A percentile compares a stretch with the other conserved stretches of the same genome.
phyloP scores from a whole-genome alignment of 1,284 basidiomycete species.

The Cryptococcus sp. region DNA sequence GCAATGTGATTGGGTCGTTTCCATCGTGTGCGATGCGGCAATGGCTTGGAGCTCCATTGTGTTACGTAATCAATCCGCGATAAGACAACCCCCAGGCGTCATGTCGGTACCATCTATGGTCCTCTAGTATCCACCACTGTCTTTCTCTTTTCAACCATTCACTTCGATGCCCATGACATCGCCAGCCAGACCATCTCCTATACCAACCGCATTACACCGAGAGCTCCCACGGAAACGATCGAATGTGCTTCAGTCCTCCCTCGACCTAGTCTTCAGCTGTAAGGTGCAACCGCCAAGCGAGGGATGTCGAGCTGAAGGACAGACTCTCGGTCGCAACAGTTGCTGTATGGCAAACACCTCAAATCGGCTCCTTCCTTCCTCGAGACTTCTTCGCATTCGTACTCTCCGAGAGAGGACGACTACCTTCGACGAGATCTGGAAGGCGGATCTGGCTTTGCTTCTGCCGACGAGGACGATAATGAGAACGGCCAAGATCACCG shows the following conservation, averaged over 20 bases:
- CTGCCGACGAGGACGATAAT: neutral
- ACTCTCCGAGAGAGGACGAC: neutral
- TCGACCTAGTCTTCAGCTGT: slow-evolving; percentile 48
- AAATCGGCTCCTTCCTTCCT: slow-evolving; percentile 44
- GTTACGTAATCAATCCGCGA: no score
- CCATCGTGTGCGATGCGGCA: no score
- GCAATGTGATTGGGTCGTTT: no score
- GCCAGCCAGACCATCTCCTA: neutral
- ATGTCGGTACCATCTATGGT: neutral
- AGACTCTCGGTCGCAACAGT: slow-evolving; percentile 46
- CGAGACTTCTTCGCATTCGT: slow-evolving; percentile 4
- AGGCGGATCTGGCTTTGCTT: neutral
- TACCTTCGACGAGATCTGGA: no score
- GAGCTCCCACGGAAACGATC: slow-evolving; percentile 7
- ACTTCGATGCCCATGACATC: neutral
- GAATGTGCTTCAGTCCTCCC: slow-evolving; percentile 35
- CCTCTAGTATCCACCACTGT: neutral
- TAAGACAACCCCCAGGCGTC: no score
- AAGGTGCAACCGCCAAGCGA: slow-evolving; percentile 9
- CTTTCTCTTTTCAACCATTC: neutral
- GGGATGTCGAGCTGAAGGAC: neutral
- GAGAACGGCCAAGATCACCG: neutral
- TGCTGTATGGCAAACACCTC: slow-evolving; percentile 32
- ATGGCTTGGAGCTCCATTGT: no score
- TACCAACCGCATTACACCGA: neutral